These are phyloP conservation scores for Trichomonascaceae sp. DNA, from an alignment of 1,139 yeast genomes.

Conservation along the genomic window DNA sequence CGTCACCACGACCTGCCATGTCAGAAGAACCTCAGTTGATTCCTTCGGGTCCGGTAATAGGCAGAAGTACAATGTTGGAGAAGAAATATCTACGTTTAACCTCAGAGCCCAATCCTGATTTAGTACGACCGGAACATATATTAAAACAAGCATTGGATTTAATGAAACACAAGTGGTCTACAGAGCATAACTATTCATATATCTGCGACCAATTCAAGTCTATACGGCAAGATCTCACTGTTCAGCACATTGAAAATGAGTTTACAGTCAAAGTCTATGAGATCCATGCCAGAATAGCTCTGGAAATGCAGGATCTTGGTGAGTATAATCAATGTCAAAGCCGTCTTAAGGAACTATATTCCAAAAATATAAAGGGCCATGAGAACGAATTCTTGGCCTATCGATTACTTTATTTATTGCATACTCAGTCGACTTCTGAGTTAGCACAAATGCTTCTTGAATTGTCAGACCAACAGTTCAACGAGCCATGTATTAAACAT, in stretches of 20 bases:
- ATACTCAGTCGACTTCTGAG: conserved; percentile 56
- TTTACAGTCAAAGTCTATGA: conserved; percentile 80
- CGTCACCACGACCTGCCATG: background rate
- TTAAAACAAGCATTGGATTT: conserved; percentile 53
- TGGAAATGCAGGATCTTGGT: conserved; percentile 77
- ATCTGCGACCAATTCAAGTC: conserved; percentile 87
- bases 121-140: conserved; percentile 67
- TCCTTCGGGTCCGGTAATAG: conserved; percentile 43
- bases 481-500: conserved; percentile 34
- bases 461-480: conserved; percentile 24
- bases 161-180: conserved; percentile 50
- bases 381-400: conserved; percentile 66
- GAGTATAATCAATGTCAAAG: conserved; percentile 95
- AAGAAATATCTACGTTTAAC: conserved; percentile 79
- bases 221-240: conserved; percentile 86
- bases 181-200: conserved; percentile 59
- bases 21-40: background rate
- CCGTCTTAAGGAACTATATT: conserved; percentile 57
- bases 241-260: conserved; percentile 76
- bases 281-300: conserved; percentile 79
- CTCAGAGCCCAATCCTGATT: conserved; percentile 82
- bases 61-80: conserved; percentile 60
- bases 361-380: conserved; percentile 35
- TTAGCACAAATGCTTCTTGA: conserved; percentile 27
- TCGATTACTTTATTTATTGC: conserved; percentile 66